phyloP scores from a whole-genome alignment of 257 asterid genomes.

The Asclepias syriaca region DNA sequence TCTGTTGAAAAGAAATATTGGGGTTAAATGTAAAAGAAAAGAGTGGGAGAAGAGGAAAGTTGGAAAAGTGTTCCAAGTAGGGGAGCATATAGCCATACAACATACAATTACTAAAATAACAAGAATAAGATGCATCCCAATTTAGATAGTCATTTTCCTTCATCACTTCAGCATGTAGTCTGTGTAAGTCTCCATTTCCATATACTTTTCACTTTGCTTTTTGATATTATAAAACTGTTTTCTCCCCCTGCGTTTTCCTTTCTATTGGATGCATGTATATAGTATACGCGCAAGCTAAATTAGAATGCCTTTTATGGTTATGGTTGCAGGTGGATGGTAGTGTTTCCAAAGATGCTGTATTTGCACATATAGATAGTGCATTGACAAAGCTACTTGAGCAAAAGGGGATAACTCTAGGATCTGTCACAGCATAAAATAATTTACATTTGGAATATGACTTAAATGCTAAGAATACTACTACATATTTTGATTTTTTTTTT shows the following conservation, averaged over 20 bases:
- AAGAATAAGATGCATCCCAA: neutral
- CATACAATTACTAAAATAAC: too few species aligned
- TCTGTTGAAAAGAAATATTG: neutral
- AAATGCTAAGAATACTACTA: neutral
- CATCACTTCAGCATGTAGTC: neutral
- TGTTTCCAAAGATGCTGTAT: slow-evolving; percentile 29
- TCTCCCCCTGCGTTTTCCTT: neutral
- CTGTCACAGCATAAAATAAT: slow-evolving; percentile 19
- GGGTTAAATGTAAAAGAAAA: neutral
- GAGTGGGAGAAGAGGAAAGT: neutral
- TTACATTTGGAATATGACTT: neutral
- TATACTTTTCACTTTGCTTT: neutral
- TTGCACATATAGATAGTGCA: slow-evolving; percentile 33
- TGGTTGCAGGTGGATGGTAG: slow-evolving; percentile 36
- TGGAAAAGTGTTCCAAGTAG: neutral
- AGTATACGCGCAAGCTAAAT: neutral
- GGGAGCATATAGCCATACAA: neutral
- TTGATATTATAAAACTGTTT: neutral
- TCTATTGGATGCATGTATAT: neutral
- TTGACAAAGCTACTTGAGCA: slow-evolving; percentile 22
- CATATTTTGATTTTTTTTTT: neutral
- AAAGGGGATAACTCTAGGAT: slow-evolving; percentile 17
- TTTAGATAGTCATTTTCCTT: neutral
- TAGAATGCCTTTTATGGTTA: neutral
- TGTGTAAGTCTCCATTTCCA: neutral